Conservation (phyloP, 2,329 filamentous ascomycete species). For the Ploettnerulaceae sp. region DNA sequence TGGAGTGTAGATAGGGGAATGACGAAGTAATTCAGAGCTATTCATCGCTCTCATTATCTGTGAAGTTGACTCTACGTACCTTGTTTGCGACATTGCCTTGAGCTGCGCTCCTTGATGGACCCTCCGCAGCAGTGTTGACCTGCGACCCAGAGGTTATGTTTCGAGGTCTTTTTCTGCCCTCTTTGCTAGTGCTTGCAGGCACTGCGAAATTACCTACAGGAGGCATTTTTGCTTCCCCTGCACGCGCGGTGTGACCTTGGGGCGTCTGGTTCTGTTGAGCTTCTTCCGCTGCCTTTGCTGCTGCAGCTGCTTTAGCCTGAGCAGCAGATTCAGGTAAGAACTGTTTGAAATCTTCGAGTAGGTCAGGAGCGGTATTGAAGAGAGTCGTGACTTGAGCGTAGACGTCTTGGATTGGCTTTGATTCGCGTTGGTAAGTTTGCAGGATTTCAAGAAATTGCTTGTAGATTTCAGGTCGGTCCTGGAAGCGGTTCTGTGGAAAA, state of each 20-base stretch:
- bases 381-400: conserved; percentile 94
- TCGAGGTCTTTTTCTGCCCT: conserved; percentile 76
- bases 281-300: conserved; percentile 62
- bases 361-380: conserved; percentile 88
- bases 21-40: neutral
- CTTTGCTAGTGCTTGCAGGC: conserved; percentile 73
- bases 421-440: conserved; percentile 96
- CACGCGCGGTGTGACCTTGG: conserved; percentile 45
- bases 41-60: neutral
- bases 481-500: conserved; percentile 78
- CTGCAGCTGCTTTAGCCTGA: conserved; percentile 55
- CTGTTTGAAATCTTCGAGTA: conserved; percentile 97
- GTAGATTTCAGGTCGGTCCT: conserved; percentile 95
- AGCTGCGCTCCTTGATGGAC: conserved; percentile 24
- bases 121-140: conserved; percentile 26
- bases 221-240: conserved; percentile 70
- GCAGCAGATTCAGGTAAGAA: conserved; percentile 89
- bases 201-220: conserved; percentile 93
- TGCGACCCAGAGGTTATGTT: conserved; percentile 35
- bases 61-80: conserved; percentile 43
- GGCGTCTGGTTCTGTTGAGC: conserved; percentile 51
- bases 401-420: conserved; percentile 96
- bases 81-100: conserved; percentile 43
- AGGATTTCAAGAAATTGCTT: conserved; percentile 98
- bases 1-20: neutral